These are phyloP conservation scores for Penicillium odoratum DNA, from an alignment of 495 filamentous ascomycete species.

Conservation along the genomic window DNA sequence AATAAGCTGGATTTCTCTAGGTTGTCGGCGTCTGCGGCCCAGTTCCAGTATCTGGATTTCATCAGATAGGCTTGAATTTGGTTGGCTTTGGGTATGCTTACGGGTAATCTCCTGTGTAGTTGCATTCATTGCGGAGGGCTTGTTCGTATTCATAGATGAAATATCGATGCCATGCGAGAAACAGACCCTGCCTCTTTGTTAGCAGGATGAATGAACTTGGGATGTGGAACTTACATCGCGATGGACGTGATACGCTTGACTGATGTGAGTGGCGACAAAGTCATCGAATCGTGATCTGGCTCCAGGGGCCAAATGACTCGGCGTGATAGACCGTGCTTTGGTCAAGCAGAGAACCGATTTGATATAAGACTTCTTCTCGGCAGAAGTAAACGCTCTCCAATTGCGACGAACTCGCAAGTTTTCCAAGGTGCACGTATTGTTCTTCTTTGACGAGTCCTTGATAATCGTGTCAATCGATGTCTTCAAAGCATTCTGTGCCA, in stretches of 20 bases:
- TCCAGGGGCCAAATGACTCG: constrained; percentile 40
- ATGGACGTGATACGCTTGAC: constrained; percentile 60
- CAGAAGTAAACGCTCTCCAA: constrained; percentile 32
- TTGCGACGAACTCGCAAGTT: constrained; percentile 48
- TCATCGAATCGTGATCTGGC: constrained; percentile 64
- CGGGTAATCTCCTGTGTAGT: constrained; percentile 53
- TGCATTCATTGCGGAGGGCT: constrained; percentile 66
- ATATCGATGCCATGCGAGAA: constrained; percentile 69
- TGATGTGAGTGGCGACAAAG: constrained; percentile 65
- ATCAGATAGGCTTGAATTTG: neutral
- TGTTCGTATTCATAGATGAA: constrained; percentile 63
- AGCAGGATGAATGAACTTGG: neutral
- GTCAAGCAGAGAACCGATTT: constrained; percentile 63
- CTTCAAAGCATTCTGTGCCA: constrained; percentile 3
- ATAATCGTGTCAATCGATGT: neutral
- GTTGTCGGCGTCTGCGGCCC: constrained; percentile 48
- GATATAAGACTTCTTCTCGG: constrained; percentile 57
- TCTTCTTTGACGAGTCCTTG: constrained; percentile 3
- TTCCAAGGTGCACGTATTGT: constrained; percentile 49
- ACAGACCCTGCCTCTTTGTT: constrained; percentile 45
- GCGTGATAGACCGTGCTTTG: constrained; percentile 44
- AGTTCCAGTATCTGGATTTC: constrained; percentile 57
- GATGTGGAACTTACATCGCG: constrained; percentile 40
- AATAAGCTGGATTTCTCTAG: constrained; percentile 59
- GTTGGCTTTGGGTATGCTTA: constrained; percentile 1